phyloP scores from a whole-genome alignment of 1,284 basidiomycete genomes.

The Wallemia hederae region DNA sequence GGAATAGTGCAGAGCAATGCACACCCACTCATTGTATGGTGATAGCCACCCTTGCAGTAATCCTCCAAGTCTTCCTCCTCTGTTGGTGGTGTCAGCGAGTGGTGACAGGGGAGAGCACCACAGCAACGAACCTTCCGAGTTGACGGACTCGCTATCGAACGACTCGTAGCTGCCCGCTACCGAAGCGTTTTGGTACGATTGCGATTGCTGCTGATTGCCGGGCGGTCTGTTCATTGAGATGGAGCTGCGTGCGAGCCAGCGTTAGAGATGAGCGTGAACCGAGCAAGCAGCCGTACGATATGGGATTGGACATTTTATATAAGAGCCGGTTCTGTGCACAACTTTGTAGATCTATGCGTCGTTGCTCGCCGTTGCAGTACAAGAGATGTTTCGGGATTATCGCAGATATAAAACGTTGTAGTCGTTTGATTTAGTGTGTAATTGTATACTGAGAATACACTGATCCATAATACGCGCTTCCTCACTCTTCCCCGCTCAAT shows the following conservation, averaged over 20 bases:
- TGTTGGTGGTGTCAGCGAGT: neutral
- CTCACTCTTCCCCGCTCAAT: no score
- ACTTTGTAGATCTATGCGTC: no score
- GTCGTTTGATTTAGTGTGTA: neutral
- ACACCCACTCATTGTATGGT: constrained; percentile 12
- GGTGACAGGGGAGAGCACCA: neutral
- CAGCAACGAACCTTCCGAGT: neutral
- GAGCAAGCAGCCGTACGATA: no score
- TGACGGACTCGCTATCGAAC: neutral
- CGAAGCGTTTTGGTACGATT: neutral
- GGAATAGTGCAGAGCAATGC: constrained; percentile 36
- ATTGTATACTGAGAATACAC: no score
- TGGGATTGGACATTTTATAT: no score
- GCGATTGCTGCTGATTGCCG: neutral
- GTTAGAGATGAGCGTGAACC: no score
- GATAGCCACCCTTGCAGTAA: constrained; percentile 34
- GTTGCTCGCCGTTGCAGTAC: neutral
- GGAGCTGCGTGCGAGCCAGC: neutral
- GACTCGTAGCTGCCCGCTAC: neutral
- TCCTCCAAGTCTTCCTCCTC: constrained; percentile 20
- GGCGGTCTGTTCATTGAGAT: neutral
- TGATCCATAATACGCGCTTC: no score
- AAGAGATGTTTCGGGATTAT: neutral
- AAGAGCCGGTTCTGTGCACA: no score
- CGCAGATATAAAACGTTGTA: neutral